Base-by-base conservation (phyloP, 768 basidiomycete genomes). In the Jaapia argillacea region DNA sequence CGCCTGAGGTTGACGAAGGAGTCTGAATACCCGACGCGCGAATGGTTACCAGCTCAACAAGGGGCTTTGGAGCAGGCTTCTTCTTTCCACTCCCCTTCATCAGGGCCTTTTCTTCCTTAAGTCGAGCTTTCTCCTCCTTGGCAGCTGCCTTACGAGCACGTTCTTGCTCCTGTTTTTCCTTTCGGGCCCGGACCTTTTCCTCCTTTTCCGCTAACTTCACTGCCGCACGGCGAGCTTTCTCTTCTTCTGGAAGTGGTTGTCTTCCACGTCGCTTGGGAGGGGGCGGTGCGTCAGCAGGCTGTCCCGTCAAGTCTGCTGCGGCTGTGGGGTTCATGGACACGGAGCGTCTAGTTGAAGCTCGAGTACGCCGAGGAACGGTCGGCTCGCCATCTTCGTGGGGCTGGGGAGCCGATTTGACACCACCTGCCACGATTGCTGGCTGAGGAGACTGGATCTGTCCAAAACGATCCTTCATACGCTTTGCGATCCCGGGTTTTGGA, bases 381-480 rank as follows among this genome's bases (percentile, higher is more conserved):
- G n/a, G n/a, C n/a, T n/a, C n/a, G n/a, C n/a, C n/a, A n/a, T n/a
- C n/a, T n/a, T n/a, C n/a, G n/a, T n/a, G n/a, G n/a, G n/a, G n/a
- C n/a, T n/a, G n/a, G n/a, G n/a, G n/a, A n/a, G n/a, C n/a, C n/a
- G n/a, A n/a, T 33, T 33, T 10, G 16, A 33, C 10, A 10, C 16
- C 28, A 7, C 21, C 5, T 16, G 25, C 5, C 20, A 39, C 33
- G 24, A 31, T 38, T 3, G 43, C 26, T 14, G 45, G 23, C 25
- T 46, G 42, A 13, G 42, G 24, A 12, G 43, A 21, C n/a, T 48
- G 55, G 26, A 58, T 44, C 42, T 55, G 61, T 1, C 68, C 68
- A 39, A 55, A 47, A 14, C 70, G 65, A 38, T 61, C 58, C 58
- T 64, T 73, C 63, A 70, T 72, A 40, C 67, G 62, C 37, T 60